Evolutionary conservation across 345 rosid species (phyloP), one percentile per base, ranked within the genome.

Genomic region (Aurinia saxatilis): DNA sequence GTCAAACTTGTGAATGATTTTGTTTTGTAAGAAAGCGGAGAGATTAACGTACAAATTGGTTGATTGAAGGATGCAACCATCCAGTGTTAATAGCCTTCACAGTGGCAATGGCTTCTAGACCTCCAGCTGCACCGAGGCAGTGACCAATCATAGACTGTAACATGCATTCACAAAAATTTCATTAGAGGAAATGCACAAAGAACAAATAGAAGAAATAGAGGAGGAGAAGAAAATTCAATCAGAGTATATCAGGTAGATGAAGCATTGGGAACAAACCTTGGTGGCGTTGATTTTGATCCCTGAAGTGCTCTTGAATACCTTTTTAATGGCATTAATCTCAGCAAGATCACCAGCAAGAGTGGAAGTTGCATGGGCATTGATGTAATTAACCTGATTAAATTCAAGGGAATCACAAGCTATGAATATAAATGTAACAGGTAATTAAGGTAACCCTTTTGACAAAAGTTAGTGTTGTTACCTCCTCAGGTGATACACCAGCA

Each of bases 341-440:
- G 99, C 98, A 40, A 95, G 86, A 79, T 95, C 98, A 68, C 99
- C 99, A 66, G 96, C 98, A 58, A 86, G 82, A 55, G 98, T 95
- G 27, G 98, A 95, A 63, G 99, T 90, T 41, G 99, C 98, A 64
- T 95, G 99, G 0, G 98, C 98, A 58, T 95, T 95, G 66, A 95
- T 88, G 79, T 90, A 95, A 71, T 88, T 95, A 44, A 95, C 98
- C 99, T 95, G 76, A 56, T 60, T 61, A 51, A 73, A 9, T 21
- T 13, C 2, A 1, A 66, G 13, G 51, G 9, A 31, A 15, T 54
- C 42, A 55, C 1, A 56, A 38, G 53, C 23, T 7, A 13, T 25
- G 51, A 3, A 46, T 2, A 6, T 36, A 17, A 17, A 2, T 65
- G 11, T 8, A n/a, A 44, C 45, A 12, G 5, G 19, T 23, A 5